Percentiles rank a stretch among this genome's conserved stretches.
phyloP scores from a whole-genome alignment of 1,139 yeast species.

The Taphrina wiesneri region DNA sequence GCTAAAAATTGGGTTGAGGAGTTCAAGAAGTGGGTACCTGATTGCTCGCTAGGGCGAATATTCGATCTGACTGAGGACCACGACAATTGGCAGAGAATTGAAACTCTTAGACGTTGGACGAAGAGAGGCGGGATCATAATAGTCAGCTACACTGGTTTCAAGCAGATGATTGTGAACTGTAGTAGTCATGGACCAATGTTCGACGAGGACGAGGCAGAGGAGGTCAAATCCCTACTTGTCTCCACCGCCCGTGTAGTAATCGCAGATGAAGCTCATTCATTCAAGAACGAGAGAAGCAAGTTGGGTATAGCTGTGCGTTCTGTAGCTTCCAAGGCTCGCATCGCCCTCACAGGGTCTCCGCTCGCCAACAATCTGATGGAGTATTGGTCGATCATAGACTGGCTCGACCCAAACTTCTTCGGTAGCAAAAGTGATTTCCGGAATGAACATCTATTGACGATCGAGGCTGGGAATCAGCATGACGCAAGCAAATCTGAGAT shows the following conservation, averaged over 20 bases:
- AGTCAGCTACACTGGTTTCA: constrained; percentile 88
- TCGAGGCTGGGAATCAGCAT: constrained; percentile 96
- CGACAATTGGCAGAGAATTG: neutral
- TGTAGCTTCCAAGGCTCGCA: constrained; percentile 73
- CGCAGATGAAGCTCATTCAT: constrained; percentile 94
- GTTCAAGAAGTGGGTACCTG: constrained; percentile 97
- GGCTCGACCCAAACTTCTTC: constrained; percentile 87
- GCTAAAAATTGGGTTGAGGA: constrained; percentile 95
- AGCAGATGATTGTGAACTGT: constrained; percentile 61
- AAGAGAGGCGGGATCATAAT: constrained; percentile 76
- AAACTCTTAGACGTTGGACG: constrained; percentile 46
- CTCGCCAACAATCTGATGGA: constrained; percentile 90
- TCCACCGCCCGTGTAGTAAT: constrained; percentile 46
- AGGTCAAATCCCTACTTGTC: neutral
- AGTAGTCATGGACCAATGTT: constrained; percentile 46
- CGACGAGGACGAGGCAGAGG: constrained; percentile 76
- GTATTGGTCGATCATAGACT: constrained; percentile 92
- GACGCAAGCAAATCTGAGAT: constrained; percentile 95
- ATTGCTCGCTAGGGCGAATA: constrained; percentile 64
- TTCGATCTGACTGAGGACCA: neutral
- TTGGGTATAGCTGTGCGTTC: constrained; percentile 84
- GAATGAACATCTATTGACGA: constrained; percentile 86
- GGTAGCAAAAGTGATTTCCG: constrained; percentile 95
- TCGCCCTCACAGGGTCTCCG: constrained; percentile 92
- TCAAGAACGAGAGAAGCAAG: constrained; percentile 89